Base-by-base conservation (phyloP, 2,329 filamentous ascomycete genomes). In the Blastomyces percursus region DNA sequence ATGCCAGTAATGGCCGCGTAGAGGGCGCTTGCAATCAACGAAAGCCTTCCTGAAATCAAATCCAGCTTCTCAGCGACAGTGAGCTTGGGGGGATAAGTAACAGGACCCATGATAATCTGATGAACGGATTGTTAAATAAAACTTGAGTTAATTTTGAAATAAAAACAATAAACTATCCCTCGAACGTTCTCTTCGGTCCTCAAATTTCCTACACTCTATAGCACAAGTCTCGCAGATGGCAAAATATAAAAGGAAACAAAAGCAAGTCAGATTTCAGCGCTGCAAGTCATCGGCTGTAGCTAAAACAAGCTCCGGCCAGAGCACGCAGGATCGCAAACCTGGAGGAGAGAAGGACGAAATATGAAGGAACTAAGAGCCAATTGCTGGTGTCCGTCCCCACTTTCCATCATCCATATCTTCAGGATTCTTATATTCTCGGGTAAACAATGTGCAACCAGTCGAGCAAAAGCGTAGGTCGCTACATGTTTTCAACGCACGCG, bases 51-150 rank as follows among this genome's bases (percentile, higher is more conserved):
- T 6, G 72, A 68, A 19, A 71, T 59, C 14, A 75, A 55, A 54
- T 75, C 72, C 12, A 69, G 66, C 60, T 71, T 75, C 65, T 77
- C 75, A 65, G 68, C 70, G 24, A 75, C 59, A 24, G 73, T 71
- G 59, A 76, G 68, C 32, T 69, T 62, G 0, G 64, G 66, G 57
- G 68, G 62, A 48, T 69, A 60, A 4, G 59, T 61, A 32, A 52
- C 38, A 51, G 27, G 16, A 12, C 61, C 63, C 62, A 65, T 65
- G 32, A 11, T 61, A 9, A 50, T 3, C 56, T 46, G n/a, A 19
- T 9, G 16, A n/a, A 35, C 30, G 8, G 30, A 35, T 54, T 54
- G 27, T 30, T 30, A 30, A 30, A 30, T 30, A 30, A n/a, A 54
- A 27, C 48, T 35, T n/a, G 4, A 16, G 51, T n/a, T 3, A 54